phyloP scores from a whole-genome alignment of 148 eudicot species.

The Rhododendron griersonianum region DNA sequence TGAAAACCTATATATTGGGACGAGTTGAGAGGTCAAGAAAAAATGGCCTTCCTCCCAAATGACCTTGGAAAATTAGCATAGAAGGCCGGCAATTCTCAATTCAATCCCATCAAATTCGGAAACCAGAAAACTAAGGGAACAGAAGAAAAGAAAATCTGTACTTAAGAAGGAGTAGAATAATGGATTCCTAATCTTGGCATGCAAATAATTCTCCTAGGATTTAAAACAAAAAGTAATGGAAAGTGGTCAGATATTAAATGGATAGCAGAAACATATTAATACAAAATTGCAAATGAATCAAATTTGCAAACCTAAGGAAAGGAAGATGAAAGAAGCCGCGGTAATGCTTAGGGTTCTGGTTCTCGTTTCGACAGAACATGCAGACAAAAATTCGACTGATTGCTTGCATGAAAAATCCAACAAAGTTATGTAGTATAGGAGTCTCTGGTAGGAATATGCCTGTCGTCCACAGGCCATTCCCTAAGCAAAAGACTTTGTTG shows the following conservation, averaged over 20 bases:
- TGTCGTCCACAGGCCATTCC: background rate
- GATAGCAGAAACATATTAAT: background rate
- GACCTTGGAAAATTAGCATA: background rate
- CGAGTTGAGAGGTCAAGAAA: background rate
- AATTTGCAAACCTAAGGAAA: background rate
- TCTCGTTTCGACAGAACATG: background rate
- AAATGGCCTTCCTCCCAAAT: background rate
- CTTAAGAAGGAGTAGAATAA: background rate
- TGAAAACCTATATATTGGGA: background rate
- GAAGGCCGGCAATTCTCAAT: too few species aligned
- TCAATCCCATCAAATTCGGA: too few species aligned
- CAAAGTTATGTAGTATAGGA: background rate
- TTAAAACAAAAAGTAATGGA: background rate
- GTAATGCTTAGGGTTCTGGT: too few species aligned
- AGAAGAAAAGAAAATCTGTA: too few species aligned
- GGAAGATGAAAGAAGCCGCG: background rate
- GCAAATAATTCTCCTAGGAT: background rate
- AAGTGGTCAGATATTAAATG: background rate
- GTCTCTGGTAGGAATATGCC: too few species aligned
- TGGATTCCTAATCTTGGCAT: background rate
- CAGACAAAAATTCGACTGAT: background rate
- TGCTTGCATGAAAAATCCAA: background rate
- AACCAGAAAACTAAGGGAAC: too few species aligned
- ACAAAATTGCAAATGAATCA: too few species aligned
- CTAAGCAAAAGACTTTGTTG: background rate